Base-by-base conservation (phyloP, 345 rosid species). In the Eucalyptus curtisii region DNA sequence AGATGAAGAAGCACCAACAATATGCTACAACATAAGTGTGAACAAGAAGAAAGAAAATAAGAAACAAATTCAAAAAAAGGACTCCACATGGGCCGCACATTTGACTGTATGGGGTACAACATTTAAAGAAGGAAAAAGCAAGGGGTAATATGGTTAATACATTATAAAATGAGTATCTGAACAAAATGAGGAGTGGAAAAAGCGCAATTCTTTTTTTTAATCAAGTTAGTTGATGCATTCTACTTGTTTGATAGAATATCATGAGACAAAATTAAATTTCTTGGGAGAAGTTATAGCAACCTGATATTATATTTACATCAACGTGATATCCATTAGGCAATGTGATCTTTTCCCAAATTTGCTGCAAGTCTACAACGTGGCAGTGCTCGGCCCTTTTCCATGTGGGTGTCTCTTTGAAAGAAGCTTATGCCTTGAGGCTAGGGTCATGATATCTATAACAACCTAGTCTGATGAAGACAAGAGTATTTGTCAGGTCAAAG, bases 401-500 rank as follows among this genome's bases (percentile, higher is more conserved):
- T 57, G 64, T 22, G 13, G 13, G 30, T 55, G 30, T 24, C 30
- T 57, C 64, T 14, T 4, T 24, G 30, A 57, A 10, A 14, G 30
- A 57, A 22, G 64, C 5, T 57, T 25, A 24, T 57, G 64, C 30
- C 30, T 57, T 25, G 64, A 24, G 30, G 3, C 64, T 1, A 24
- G 3, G 64, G 13, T 3, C 64, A 57, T 57, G 64, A 6, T 10
- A 57, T 24, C 5, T 57, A 2, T 57, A 57, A 57, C 30, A 10
- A 57, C 30, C 64, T 10, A 2, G 11, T 57, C 3, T 0, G 7
- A 57, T 11, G 3, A 57, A 1, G 2, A 53, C 10, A 10, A 10
- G 30, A 57, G 64, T 57, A 8, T 25, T 57, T 24, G 6, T 1
- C 0, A 1, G 6, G 64, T 10, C 13, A 57, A 4, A 2, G 30